Base-by-base conservation (phyloP, 768 basidiomycete species). In the Saitozyma sp. region DNA sequence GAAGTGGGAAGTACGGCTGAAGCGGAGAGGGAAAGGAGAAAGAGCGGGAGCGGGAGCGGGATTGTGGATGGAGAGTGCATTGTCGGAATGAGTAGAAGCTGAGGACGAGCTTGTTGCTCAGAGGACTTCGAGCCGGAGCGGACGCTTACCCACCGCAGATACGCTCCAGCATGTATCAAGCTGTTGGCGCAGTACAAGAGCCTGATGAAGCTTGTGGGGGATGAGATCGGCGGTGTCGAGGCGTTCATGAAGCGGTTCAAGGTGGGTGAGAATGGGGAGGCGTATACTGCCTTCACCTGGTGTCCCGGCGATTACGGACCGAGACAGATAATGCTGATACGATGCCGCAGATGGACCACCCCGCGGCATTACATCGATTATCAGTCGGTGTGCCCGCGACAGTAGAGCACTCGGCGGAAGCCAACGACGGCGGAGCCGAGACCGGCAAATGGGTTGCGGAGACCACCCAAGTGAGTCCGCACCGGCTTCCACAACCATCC, bases 101-200 rank as follows among this genome's bases (percentile, higher is more conserved):
- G 29, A 29, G 29, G 4, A 37, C 54, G 14, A 39, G 3, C 29
- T 46, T 46, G 2, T 2, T 46, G 45, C 45, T 46, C 45, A 46
- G n/a, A 46, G 2, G 2, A 46, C 29, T 29, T 29, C 5, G 40
- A 38, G 54, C 14, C 42, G 38, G 14, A 17, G 39, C 16, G 19
- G 19, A 40, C 39, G 48, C 40, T 45, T 48, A 54, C 29, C n/a
- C n/a, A 11, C 29, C 29, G n/a, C 37, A 96, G 93, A 84, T 99
- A 98, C 79, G 92, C 92, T 66, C 94, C 92, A 59, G 93, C 92
- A 64, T 99, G 95, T 78, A 93, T 91, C 13, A 85, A 90, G 46
- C 82, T 99, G n/a, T 81, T 98, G 13, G 91, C 92, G 8, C 93
- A 96, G 80, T 98, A 96, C 83, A 96, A 96, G 85, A 94, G 92